Percentiles rank a stretch among this genome's conserved stretches.
Conservation (phyloP, 768 basidiomycete genomes). For the Cyclocybe aegerita region DNA sequence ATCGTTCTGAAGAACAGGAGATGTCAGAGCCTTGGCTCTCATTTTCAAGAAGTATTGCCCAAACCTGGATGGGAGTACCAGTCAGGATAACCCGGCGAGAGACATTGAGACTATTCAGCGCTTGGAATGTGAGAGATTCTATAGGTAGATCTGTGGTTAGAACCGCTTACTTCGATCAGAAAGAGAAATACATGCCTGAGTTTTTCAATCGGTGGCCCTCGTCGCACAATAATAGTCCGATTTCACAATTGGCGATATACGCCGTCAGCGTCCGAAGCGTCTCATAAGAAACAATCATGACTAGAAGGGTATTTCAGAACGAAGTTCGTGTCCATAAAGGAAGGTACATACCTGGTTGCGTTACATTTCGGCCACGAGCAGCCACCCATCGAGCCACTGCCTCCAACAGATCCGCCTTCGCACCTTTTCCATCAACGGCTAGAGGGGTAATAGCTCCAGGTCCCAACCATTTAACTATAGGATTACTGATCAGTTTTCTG, state of each 20-base stretch:
- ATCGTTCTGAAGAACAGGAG: slow-evolving; percentile 63
- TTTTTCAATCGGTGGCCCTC: slow-evolving; percentile 98
- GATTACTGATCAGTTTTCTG: not conserved
- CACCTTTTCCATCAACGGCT: slow-evolving; percentile 90
- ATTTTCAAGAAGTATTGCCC: slow-evolving; percentile 2
- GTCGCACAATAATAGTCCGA: slow-evolving; percentile 93
- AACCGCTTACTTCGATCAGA: not conserved
- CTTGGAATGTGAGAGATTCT: slow-evolving; percentile 89
- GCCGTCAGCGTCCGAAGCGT: slow-evolving; percentile 80
- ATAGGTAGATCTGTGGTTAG: not conserved
- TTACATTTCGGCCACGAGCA: slow-evolving; percentile 85
- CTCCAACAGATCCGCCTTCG: slow-evolving; percentile 75
- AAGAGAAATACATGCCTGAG: slow-evolving; percentile 51
- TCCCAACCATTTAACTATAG: slow-evolving; percentile 94
- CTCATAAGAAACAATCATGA: slow-evolving; percentile 99
- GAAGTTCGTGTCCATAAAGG: not conserved
- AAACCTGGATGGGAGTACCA: slow-evolving; percentile 88
- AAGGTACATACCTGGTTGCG: slow-evolving; percentile 72
- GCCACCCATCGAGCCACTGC: slow-evolving; percentile 89
- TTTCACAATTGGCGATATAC: slow-evolving; percentile 75
- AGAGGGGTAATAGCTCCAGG: slow-evolving; percentile 78
- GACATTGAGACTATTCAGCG: slow-evolving; percentile 80
- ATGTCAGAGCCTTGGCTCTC: not conserved
- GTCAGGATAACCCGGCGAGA: slow-evolving; percentile 91
- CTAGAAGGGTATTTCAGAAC: slow-evolving; percentile 37